Conservation (phyloP, 2,329 filamentous ascomycete species). For the Botryotinia globosa region DNA sequence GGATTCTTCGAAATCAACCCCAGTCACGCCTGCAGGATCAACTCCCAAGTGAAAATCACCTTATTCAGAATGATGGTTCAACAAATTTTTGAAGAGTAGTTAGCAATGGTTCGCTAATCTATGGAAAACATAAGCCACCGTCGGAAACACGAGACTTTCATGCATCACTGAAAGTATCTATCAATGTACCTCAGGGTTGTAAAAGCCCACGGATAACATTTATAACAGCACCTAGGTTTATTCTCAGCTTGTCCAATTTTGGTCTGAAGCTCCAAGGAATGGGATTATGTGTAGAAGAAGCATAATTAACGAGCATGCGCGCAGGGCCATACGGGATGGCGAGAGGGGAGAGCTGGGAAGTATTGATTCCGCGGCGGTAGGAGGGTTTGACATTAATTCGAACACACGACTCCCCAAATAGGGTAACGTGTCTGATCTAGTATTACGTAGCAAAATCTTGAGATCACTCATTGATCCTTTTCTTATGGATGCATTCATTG, state of each 20-base stretch:
- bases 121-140: neutral
- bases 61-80: neutral
- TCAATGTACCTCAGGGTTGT: neutral
- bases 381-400: neutral
- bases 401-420: neutral
- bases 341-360: neutral
- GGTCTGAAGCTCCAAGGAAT: neutral
- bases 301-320: neutral
- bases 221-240: neutral
- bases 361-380: neutral
- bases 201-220: neutral
- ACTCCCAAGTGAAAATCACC: conserved; percentile 26
- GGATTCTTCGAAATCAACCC: neutral
- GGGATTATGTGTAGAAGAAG: neutral
- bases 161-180: neutral
- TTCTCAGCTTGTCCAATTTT: neutral
- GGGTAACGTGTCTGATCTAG: neutral
- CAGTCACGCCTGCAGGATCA: conserved; percentile 31
- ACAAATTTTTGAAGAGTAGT: neutral
- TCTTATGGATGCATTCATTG: neutral
- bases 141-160: neutral
- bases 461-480: neutral
- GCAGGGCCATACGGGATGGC: neutral
- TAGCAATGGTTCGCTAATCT: neutral
- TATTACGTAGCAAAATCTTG: neutral